Conservation (phyloP, 176 grass and related monocot species). For the Raddia distichophylla region DNA sequence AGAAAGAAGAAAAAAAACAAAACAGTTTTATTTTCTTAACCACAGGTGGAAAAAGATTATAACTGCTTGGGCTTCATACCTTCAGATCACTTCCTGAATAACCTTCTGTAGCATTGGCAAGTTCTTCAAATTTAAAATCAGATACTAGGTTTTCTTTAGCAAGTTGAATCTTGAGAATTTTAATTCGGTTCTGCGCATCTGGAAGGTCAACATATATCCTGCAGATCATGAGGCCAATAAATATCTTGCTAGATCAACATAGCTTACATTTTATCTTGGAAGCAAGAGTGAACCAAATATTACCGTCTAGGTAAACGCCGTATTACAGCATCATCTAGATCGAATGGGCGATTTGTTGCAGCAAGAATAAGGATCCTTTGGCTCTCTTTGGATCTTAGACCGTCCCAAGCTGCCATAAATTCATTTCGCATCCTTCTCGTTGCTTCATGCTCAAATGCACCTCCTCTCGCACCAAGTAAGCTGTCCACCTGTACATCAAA, state of each 20-base stretch:
- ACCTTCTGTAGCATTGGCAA: constrained; percentile 90
- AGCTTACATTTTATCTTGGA: constrained; percentile 27
- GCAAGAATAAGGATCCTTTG: constrained; percentile 94
- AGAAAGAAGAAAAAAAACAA: constrained; percentile 10
- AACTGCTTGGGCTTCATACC: constrained; percentile 40
- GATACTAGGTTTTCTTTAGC: constrained; percentile 87
- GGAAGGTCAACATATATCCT: constrained; percentile 98
- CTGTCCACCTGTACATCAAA: constrained; percentile 78
- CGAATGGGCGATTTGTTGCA: constrained; percentile 95
- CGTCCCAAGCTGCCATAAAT: constrained; percentile 99
- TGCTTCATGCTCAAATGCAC: constrained; percentile 96
- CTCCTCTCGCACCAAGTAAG: constrained; percentile 93
- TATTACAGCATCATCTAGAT: constrained; percentile 97
- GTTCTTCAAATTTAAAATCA: constrained; percentile 74
- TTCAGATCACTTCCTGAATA: constrained; percentile 98
- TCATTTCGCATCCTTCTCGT: constrained; percentile 95
- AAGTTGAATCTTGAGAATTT: constrained; percentile 92
- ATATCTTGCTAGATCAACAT: constrained; percentile 1
- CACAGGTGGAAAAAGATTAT: constrained; percentile 5
- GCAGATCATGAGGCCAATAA: constrained; percentile 33
- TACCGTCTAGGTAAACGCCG: constrained; percentile 95
- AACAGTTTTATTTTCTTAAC: constrained; percentile 28
- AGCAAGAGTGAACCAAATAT: neutral
- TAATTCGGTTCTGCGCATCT: constrained; percentile 73
- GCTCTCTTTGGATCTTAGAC: constrained; percentile 88